Conservation (phyloP, 257 asterid species). For the Penstemon davidsonii region DNA sequence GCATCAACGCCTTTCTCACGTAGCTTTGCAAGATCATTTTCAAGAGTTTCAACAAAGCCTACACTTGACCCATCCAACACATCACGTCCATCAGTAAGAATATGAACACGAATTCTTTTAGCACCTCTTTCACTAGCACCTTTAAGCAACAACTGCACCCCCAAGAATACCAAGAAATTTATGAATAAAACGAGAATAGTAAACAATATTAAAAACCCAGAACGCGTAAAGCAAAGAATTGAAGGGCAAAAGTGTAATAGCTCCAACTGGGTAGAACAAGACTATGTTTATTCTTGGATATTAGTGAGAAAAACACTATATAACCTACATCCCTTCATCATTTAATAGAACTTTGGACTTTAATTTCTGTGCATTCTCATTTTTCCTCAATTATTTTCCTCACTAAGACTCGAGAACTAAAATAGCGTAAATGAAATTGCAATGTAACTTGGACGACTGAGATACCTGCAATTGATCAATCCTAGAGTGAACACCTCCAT, state of each 20-base stretch:
- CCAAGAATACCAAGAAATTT: neutral
- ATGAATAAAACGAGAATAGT: neutral
- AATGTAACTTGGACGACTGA: constrained; percentile 6
- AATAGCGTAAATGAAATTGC: neutral
- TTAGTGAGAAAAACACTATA: too few species aligned
- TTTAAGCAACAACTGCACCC: constrained; percentile 74
- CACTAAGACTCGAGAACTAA: too few species aligned
- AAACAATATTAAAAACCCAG: neutral
- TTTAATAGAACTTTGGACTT: too few species aligned
- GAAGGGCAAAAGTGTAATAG: neutral
- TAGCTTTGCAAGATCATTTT: constrained; percentile 67
- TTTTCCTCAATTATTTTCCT: too few species aligned
- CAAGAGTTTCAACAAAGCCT: constrained; percentile 83
- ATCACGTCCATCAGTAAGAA: constrained; percentile 96
- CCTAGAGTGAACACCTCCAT: constrained; percentile 97
- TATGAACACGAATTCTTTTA: constrained; percentile 84
- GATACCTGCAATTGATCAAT: constrained; percentile 78
- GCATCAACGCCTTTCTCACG: constrained; percentile 87
- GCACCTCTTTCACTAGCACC: constrained; percentile 89
- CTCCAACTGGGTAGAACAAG: constrained; percentile 2
- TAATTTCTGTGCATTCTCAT: too few species aligned
- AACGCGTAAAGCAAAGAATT: neutral
- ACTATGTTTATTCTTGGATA: too few species aligned
- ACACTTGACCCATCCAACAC: constrained; percentile 90
- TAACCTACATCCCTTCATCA: too few species aligned